Percentiles rank a stretch among this genome's conserved stretches.
phyloP scores from a whole-genome alignment of 1,284 basidiomycete genomes.

The Pascua sp. region DNA sequence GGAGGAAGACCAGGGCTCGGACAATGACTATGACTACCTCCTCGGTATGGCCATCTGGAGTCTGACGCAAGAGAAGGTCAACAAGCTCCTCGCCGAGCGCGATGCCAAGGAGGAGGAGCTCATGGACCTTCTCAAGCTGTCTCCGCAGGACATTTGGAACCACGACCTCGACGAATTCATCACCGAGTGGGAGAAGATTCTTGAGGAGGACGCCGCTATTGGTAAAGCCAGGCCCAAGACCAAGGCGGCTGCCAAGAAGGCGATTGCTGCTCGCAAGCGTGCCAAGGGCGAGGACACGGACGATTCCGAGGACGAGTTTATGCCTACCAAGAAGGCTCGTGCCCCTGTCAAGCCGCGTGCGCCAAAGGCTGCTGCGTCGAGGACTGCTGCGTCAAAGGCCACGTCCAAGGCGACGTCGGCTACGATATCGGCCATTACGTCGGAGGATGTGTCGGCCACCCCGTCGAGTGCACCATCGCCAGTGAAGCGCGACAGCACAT shows the following conservation, averaged over 20 bases:
- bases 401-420: not conserved
- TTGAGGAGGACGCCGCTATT: constrained; percentile 55
- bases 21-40: constrained; percentile 87
- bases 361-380: constrained; percentile 25
- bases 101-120: constrained; percentile 81
- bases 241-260: constrained; percentile 63
- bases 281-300: constrained; percentile 55
- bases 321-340: constrained; percentile 61
- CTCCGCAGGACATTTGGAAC: constrained; percentile 86
- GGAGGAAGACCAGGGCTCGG: constrained; percentile 53
- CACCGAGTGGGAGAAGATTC: constrained; percentile 73
- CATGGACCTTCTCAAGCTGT: constrained; percentile 69
- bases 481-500: constrained; percentile 20
- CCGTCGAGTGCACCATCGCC: constrained; percentile 17
- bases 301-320: constrained; percentile 66
- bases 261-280: constrained; percentile 54
- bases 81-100: constrained; percentile 75
- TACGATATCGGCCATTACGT: constrained; percentile 3
- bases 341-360: constrained; percentile 33
- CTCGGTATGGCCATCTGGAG: constrained; percentile 94
- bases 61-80: constrained; percentile 91
- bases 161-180: constrained; percentile 81
- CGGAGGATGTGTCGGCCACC: constrained; percentile 10
- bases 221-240: constrained; percentile 67
- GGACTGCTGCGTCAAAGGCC: too few relatives aligned